These are phyloP conservation scores for Mortierella sp. DNA, from an alignment of 371 early-diverging fungal genomes.

Conservation along the genomic window DNA sequence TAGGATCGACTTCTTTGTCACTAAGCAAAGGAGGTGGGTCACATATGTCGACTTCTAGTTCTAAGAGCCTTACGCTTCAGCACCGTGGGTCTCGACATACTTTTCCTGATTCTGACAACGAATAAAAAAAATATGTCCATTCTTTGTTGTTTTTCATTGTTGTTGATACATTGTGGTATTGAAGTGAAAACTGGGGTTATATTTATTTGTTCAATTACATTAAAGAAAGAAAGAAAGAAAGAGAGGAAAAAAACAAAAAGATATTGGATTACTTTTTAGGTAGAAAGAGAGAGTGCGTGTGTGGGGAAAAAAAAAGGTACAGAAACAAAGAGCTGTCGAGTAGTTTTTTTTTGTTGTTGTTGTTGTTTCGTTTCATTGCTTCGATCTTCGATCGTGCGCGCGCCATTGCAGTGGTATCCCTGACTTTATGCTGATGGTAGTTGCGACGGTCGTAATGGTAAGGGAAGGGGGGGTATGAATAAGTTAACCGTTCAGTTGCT, in stretches of 20 bases:
- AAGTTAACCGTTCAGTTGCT: conserved; percentile 32
- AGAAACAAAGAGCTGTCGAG: no score
- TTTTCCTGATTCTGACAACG: conserved; percentile 6
- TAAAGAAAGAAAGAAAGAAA: background rate
- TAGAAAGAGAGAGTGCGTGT: background rate
- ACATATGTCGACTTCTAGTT: background rate
- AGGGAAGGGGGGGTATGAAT: background rate
- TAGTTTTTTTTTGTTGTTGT: no score
- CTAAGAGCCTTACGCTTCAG: conserved; percentile 2
- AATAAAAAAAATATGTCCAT: background rate
- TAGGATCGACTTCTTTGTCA: background rate
- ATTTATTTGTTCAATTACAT: background rate
- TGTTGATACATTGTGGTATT: background rate
- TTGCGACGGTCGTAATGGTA: background rate
- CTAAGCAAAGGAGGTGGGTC: background rate
- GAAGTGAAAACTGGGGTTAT: background rate
- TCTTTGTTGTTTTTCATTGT: background rate
- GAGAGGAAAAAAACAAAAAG: background rate
- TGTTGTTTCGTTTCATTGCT: no score
- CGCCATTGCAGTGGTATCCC: no score
- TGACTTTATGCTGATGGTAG: no score
- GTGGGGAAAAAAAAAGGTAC: background rate
- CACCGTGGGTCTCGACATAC: conserved; percentile 7
- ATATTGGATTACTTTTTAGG: background rate
- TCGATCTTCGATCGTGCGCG: no score